These are phyloP conservation scores for Prunus yedoensis DNA, from an alignment of 331 rosid species.

Conservation along the genomic window DNA sequence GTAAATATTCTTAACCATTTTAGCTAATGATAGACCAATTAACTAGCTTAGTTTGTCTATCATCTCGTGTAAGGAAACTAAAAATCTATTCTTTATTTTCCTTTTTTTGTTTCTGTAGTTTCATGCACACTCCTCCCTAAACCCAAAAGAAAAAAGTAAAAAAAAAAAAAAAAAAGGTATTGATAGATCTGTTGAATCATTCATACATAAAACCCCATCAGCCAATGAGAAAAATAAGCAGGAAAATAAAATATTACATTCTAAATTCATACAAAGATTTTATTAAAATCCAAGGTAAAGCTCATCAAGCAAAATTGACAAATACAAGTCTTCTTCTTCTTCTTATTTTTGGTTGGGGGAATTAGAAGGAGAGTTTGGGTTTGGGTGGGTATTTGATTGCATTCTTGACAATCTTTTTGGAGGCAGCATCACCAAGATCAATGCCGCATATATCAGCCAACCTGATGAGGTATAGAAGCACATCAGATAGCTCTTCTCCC, in stretches of 20 bases:
- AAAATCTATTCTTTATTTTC: too few relatives aligned
- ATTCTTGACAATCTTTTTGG: slow-evolving; percentile 43
- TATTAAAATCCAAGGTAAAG: slow-evolving; percentile 1
- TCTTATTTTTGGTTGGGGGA: too few relatives aligned
- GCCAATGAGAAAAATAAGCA: not conserved
- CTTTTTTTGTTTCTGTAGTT: too few relatives aligned
- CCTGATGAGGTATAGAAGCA: slow-evolving; percentile 45
- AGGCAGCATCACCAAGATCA: slow-evolving; percentile 45
- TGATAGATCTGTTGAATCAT: not conserved
- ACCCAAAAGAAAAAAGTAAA: too few relatives aligned
- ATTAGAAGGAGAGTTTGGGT: slow-evolving; percentile 4
- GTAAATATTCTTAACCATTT: too few relatives aligned
- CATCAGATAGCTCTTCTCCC: slow-evolving; percentile 58
- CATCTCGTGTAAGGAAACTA: too few relatives aligned
- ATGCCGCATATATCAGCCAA: slow-evolving; percentile 51
- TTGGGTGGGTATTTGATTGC: slow-evolving; percentile 48
- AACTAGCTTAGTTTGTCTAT: too few relatives aligned
- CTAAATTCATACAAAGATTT: not conserved
- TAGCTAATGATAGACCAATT: too few relatives aligned
- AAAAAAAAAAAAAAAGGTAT: not conserved
- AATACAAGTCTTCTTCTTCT: not conserved
- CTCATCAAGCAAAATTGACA: slow-evolving; percentile 5
- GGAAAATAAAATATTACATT: not conserved
- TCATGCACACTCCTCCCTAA: too few relatives aligned
- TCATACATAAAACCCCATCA: not conserved